Percentiles rank a stretch among this genome's conserved stretches.
Conservation (phyloP, 2,329 filamentous ascomycete genomes). For the Leptographium wingfieldii region DNA sequence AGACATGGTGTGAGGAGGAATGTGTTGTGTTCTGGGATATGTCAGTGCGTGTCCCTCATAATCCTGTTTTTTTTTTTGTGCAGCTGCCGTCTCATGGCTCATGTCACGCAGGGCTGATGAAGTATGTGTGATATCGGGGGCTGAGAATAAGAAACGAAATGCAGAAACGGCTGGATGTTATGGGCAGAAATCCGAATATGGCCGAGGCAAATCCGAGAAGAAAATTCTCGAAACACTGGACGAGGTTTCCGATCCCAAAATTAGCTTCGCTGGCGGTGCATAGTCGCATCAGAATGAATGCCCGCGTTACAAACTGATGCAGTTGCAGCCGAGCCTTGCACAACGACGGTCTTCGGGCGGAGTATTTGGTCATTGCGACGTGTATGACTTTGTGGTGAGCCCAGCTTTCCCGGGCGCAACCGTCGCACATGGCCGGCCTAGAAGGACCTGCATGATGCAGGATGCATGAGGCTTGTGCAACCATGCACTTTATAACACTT, state of each 20-base stretch:
- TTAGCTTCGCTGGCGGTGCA: not conserved
- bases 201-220: not conserved
- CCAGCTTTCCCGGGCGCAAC: not conserved
- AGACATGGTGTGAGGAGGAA: conserved; percentile 45
- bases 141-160: too few species aligned
- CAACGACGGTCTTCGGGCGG: not conserved
- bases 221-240: not conserved
- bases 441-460: conserved; percentile 15
- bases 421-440: not conserved
- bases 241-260: not conserved
- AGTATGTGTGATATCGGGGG: not conserved
- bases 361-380: not conserved
- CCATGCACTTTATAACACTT: conserved; percentile 1
- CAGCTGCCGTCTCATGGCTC: not conserved
- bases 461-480: conserved; percentile 16
- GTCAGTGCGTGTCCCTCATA: not conserved
- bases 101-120: not conserved
- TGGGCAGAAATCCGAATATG: not conserved
- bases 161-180: not conserved
- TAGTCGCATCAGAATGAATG: not conserved
- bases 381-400: not conserved
- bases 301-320: not conserved
- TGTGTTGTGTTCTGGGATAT: conserved; percentile 2
- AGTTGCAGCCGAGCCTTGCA: not conserved
- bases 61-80: not conserved